These are phyloP conservation scores for Aspergillus aculeatinus DNA, from an alignment of 2,329 filamentous ascomycete species.

Conservation along the genomic window DNA sequence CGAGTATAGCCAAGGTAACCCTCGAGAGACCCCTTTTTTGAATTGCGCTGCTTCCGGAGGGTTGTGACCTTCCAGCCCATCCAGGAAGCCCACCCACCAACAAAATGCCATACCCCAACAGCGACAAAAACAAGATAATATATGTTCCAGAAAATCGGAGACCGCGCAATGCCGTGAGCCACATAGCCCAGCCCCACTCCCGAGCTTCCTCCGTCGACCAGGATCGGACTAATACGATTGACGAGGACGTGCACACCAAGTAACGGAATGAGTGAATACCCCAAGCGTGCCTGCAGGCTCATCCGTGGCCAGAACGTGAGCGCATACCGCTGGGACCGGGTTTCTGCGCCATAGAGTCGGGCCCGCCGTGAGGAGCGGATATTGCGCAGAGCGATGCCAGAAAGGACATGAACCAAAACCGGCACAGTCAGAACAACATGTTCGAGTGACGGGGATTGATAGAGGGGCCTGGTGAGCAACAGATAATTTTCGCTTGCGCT, in stretches of 20 bases:
- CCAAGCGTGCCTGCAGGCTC: slow-evolving; percentile 68
- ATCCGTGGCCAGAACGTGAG: slow-evolving; percentile 65
- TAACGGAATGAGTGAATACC: slow-evolving; percentile 67
- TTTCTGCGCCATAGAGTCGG: slow-evolving; percentile 70
- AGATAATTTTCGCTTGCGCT: slow-evolving; percentile 78
- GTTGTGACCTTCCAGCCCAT: slow-evolving; percentile 55
- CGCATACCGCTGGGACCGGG: slow-evolving; percentile 49
- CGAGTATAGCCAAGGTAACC: slow-evolving; percentile 44
- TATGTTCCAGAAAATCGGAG: slow-evolving; percentile 63
- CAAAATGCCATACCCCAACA: slow-evolving; percentile 71
- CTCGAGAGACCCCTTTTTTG: slow-evolving; percentile 31
- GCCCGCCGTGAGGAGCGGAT: slow-evolving; percentile 71
- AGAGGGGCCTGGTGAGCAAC: slow-evolving; percentile 85
- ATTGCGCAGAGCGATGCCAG: slow-evolving; percentile 74
- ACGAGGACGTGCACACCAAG: slow-evolving; percentile 70
- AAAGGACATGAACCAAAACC: slow-evolving; percentile 70
- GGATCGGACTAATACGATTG: slow-evolving; percentile 73
- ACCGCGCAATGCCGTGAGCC: slow-evolving; percentile 76
- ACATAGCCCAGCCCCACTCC: slow-evolving; percentile 82
- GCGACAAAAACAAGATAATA: slow-evolving; percentile 69
- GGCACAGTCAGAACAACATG: slow-evolving; percentile 76
- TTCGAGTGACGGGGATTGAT: slow-evolving; percentile 79
- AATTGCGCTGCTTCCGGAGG: slow-evolving; percentile 27
- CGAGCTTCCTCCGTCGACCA: slow-evolving; percentile 79
- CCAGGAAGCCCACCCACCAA: slow-evolving; percentile 86